phyloP scores from a whole-genome alignment of 805 yeast species.

The Metschnikowia kunwiensis region DNA sequence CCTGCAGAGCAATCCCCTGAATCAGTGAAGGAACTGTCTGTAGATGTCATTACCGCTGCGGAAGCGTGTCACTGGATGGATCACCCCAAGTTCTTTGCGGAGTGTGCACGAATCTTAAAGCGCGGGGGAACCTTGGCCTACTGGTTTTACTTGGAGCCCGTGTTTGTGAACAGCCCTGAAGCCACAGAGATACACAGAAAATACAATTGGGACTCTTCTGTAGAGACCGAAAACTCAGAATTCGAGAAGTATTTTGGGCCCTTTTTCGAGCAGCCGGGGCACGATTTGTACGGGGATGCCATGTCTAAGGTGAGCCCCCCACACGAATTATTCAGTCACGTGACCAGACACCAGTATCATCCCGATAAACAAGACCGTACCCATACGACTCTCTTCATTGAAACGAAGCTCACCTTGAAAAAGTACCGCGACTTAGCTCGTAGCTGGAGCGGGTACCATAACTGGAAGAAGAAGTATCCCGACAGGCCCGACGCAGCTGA shows the following conservation, averaged over 20 bases:
- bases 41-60: constrained; percentile 73
- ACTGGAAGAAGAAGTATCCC: constrained; percentile 35
- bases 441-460: constrained; percentile 39
- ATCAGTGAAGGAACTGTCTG: constrained; percentile 25
- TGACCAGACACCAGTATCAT: constrained; percentile 25
- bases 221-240: constrained; percentile 15
- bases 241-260: constrained; percentile 49
- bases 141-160: constrained; percentile 79
- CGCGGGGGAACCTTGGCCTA: constrained; percentile 67
- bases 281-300: constrained; percentile 31
- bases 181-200: constrained; percentile 55
- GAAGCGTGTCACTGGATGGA: constrained; percentile 88
- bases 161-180: constrained; percentile 48
- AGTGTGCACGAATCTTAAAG: constrained; percentile 48
- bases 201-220: constrained; percentile 42
- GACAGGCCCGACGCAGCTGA: constrained; percentile 48
- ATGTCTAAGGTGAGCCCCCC: constrained; percentile 40
- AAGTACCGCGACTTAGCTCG: constrained; percentile 27
- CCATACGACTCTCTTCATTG: constrained; percentile 23
- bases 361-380: constrained; percentile 23
- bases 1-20: constrained; percentile 28
- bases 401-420: constrained; percentile 19
- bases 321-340: constrained; percentile 21
- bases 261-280: constrained; percentile 49
- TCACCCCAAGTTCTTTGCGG: constrained; percentile 49